These are phyloP conservation scores for Globisporangium uncinulatum DNA, from an alignment of 352 stramenopile species.

Conservation along the genomic window DNA sequence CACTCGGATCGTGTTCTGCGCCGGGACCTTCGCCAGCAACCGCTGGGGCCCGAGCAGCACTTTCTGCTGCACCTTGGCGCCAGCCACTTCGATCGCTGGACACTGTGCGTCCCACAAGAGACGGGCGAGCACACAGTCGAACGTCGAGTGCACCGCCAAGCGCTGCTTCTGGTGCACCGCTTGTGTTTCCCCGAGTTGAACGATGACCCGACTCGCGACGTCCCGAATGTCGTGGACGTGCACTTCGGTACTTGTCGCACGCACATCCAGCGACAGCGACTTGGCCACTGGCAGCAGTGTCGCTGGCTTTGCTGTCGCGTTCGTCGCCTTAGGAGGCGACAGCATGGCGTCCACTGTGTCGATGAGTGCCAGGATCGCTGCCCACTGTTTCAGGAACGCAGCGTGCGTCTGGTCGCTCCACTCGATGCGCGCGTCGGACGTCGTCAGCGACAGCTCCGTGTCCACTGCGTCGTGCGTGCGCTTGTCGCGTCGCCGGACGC, in stretches of 20 bases:
- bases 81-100: slow-evolving; percentile 19
- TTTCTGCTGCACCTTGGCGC: slow-evolving; percentile 20
- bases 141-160: slow-evolving; percentile 16
- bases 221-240: slow-evolving; percentile 22
- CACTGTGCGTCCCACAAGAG: slow-evolving; percentile 16
- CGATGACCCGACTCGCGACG: slow-evolving; percentile 12
- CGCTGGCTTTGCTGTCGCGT: not conserved
- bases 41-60: slow-evolving; percentile 15
- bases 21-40: slow-evolving; percentile 8
- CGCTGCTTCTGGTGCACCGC: slow-evolving; percentile 21
- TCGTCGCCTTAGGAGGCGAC: slow-evolving; percentile 9
- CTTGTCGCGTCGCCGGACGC: slow-evolving; percentile 23
- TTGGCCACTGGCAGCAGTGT: not conserved
- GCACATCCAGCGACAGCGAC: slow-evolving; percentile 20
- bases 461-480: slow-evolving; percentile 16
- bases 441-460: slow-evolving; percentile 21
- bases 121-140: slow-evolving; percentile 22
- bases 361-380: slow-evolving; percentile 18
- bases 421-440: slow-evolving; percentile 21
- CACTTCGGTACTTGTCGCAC: slow-evolving; percentile 20
- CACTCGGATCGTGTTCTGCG: slow-evolving; percentile 14
- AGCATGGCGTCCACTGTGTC: slow-evolving; percentile 37
- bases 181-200: slow-evolving; percentile 22
- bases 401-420: slow-evolving; percentile 30
- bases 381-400: slow-evolving; percentile 25